Evolutionary conservation across 371 early-diverging fungal species (phyloP), one percentile per base, ranked within the genome.

Genomic region (Conidiobolus incongruus): DNA sequence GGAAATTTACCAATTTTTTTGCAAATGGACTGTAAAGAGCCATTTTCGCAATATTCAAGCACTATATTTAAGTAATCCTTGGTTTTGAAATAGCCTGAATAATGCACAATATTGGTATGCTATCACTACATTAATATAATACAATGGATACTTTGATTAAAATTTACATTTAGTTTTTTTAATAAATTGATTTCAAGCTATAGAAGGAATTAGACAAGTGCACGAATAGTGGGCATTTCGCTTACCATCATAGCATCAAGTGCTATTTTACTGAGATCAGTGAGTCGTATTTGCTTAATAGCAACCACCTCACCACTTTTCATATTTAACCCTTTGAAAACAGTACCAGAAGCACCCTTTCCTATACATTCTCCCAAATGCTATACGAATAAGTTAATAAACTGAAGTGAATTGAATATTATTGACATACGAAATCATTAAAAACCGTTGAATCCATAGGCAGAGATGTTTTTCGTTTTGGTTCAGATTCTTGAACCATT

Each of bases 41-140:
- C 90, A 48, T 77, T 75, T 54, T 88, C 87, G 52, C 88, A 88
- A 48, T 68, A 61, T 38, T 85, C 85, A 43, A 83, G 63, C 16
- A 81, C 68, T 36, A 83, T 78, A 55, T 77, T 67, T 32, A 83
- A 60, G 44, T 51, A 56, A 4, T 72, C 70, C 13, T 58, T 55
- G 1, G 75, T 68, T 53, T 73, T 68, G 35, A 66, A 60, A 48
- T 70, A 80, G 1, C 80, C 86, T 40, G 56, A 51, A 52, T 81
- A 83, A 44, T 73, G 65, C 39, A 85, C 85, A 52, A 85, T 80
- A 48, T 85, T 85, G 29, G 61, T 56, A 49, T 85, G 85, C 62
- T 78, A 47, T 48, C 10, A 26, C 12, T 2, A 46, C 5, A 23
- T 5, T 40, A 26, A 26, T 31, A 53, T 11, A 13, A 17, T 10